Evolutionary conservation across 2,329 filamentous ascomycete species (phyloP), one percentile per base, ranked within the genome.

Genomic region (Coniochaeta pulveracea): DNA sequence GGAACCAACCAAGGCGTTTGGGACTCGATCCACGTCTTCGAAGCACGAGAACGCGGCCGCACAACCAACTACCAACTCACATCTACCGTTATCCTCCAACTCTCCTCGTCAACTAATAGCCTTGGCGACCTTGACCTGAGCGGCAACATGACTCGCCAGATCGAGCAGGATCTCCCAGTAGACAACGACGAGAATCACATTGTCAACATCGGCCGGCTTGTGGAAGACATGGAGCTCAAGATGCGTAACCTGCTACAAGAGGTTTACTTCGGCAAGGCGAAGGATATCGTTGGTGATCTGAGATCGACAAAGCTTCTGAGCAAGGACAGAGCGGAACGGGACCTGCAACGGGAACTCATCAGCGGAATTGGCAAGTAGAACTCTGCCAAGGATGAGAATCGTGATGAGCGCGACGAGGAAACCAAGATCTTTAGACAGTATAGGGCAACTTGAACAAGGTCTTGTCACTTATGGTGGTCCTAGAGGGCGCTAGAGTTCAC

Each of bases 141-240:
- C 46, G 91, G 91, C 45, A 96, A 96, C 66, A 91, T 98, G 86
- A 96, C 91, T 38, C 76, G 91, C 40, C 91, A 98, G 66, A 76
- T 95, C 34, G 89, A 98, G 65, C 76, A 83, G 51, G 88, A 96
- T 58, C 67, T 94, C 54, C 76, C 84, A 7, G 84, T 95, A 23
- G 85, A 93, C 46, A 81, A 80, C 49, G 89, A 96, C 58, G 80
- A 82, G 46, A 85, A 82, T 56, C 91, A 98, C 65, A 91, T 98
- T 47, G 84, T 83, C 47, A 98, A 98, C 59, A 85, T 96, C 39
- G 91, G 91, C 37, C 72, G 80, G 43, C 69, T 98, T 52, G 88
- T 98, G 34, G 91, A 98, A 67, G 91, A 98, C 58, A 96, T 98
- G 91, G 91, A 98, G 64, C 76, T 95, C 55, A 94, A 95, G 71